phyloP scores from a whole-genome alignment of 2,329 filamentous ascomycete species.

The Xylariaceae sp. region DNA sequence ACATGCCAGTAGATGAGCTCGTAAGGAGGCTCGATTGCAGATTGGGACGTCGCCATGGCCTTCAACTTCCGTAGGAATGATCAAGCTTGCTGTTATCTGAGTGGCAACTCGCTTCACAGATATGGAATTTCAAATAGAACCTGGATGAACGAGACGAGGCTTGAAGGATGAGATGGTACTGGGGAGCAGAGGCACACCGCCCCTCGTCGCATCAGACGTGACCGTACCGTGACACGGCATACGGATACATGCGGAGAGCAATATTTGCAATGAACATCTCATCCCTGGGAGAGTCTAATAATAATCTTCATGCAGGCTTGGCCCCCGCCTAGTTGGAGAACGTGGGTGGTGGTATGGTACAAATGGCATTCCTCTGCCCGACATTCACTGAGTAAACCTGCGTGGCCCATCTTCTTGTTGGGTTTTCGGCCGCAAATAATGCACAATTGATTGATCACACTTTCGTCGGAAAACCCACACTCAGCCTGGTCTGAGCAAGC shows the following conservation, averaged over 20 bases:
- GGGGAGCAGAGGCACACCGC: background rate
- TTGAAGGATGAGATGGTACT: background rate
- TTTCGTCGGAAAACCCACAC: background rate
- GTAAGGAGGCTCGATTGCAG: constrained; percentile 49
- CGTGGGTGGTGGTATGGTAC: too few species aligned
- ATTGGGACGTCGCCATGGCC: background rate
- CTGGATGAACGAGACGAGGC: background rate
- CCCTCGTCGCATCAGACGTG: background rate
- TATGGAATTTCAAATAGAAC: background rate
- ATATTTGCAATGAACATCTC: too few species aligned
- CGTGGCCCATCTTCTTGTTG: background rate
- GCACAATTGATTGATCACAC: background rate
- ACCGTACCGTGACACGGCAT: background rate
- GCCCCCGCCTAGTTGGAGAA: too few species aligned
- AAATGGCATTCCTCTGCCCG: background rate
- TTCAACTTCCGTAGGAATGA: background rate
- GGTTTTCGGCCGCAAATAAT: background rate
- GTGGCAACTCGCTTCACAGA: background rate
- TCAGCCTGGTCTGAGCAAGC: background rate
- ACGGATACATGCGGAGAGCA: too few species aligned
- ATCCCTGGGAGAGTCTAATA: too few species aligned
- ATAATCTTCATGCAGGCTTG: too few species aligned
- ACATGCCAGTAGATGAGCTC: constrained; percentile 67
- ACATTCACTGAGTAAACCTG: background rate
- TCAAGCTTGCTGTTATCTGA: background rate